Percentiles rank a stretch among this genome's conserved stretches.
Evolutionary conservation across 2,329 filamentous ascomycete genomes (phyloP).

Genomic region (Rutstroemia sp.): DNA sequence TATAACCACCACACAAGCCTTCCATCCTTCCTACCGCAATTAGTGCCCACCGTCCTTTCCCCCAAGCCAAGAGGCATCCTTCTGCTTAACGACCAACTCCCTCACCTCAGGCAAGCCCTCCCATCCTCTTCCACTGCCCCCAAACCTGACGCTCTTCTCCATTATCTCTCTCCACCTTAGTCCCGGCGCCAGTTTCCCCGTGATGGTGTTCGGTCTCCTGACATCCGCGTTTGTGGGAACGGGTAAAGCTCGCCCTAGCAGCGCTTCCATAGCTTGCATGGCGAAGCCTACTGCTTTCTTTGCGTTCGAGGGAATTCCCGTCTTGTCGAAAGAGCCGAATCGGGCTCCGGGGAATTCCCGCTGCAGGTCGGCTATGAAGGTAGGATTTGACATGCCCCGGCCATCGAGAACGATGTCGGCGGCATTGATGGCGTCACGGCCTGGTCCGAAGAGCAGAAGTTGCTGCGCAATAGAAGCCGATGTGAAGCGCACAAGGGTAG

Average conservation of each 20-base stretch:
- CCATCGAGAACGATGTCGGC: conserved; percentile 28
- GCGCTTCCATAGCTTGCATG: conserved; percentile 30
- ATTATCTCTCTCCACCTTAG: conserved; percentile 29
- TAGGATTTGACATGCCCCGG: conserved; percentile 26
- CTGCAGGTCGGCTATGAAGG: conserved; percentile 25
- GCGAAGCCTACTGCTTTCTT: conserved; percentile 31
- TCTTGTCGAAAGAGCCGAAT: conserved; percentile 27
- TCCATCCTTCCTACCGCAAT: background rate
- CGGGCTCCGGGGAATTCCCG: conserved; percentile 25
- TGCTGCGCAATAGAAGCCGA: conserved; percentile 29
- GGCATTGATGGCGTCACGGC: conserved; percentile 24
- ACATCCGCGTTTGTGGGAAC: conserved; percentile 29
- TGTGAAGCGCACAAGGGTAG: conserved; percentile 28
- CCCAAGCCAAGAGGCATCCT: background rate
- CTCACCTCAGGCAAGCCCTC: conserved; percentile 29
- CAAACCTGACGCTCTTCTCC: conserved; percentile 28
- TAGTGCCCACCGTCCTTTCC: background rate
- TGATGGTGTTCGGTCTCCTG: conserved; percentile 28
- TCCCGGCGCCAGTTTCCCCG: conserved; percentile 27
- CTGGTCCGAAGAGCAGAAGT: conserved; percentile 26
- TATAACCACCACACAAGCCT: background rate
- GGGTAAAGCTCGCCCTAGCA: conserved; percentile 28
- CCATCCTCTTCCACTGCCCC: conserved; percentile 27
- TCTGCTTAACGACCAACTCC: conserved; percentile 27
- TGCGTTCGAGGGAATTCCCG: conserved; percentile 28